Evolutionary conservation across 805 yeast species (phyloP).

Genomic region (Pichia heedii): DNA sequence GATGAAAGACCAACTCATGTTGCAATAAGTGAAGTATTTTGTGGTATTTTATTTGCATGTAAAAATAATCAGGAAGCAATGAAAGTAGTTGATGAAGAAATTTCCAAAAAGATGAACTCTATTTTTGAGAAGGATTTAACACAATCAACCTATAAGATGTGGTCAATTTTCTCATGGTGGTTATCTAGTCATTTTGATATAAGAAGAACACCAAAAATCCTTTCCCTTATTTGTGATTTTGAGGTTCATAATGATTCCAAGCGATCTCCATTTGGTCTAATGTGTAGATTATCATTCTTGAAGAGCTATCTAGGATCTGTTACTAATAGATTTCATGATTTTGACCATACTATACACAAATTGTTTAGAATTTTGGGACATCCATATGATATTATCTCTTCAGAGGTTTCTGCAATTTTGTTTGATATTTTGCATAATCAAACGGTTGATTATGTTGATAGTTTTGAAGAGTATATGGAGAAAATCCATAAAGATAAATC

Average conservation of each 20-base stretch:
- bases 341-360: conserved; percentile 35
- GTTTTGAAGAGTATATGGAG: conserved; percentile 32
- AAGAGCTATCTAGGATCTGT: conserved; percentile 30
- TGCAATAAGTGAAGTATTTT: conserved; percentile 58
- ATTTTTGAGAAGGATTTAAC: conserved; percentile 52
- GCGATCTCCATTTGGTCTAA: conserved; percentile 50
- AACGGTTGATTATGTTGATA: conserved; percentile 10
- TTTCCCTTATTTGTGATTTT: conserved; percentile 37
- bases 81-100: conserved; percentile 35
- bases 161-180: conserved; percentile 76
- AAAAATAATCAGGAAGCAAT: conserved; percentile 27
- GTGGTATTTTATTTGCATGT: conserved; percentile 51
- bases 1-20: conserved; percentile 74
- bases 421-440: conserved; percentile 27
- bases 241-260: conserved; percentile 41
- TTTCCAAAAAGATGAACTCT: conserved; percentile 34
- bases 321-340: conserved; percentile 35
- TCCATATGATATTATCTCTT: conserved; percentile 66
- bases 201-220: conserved; percentile 53
- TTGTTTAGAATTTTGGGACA: conserved; percentile 47
- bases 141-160: conserved; percentile 63
- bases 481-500: conserved; percentile 28
- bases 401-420: conserved; percentile 53
- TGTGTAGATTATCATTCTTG: conserved; percentile 50
- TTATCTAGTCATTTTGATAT: conserved; percentile 54